These are phyloP conservation scores for Psilocybe azurescens DNA, from an alignment of 768 basidiomycete species.

Conservation along the genomic window DNA sequence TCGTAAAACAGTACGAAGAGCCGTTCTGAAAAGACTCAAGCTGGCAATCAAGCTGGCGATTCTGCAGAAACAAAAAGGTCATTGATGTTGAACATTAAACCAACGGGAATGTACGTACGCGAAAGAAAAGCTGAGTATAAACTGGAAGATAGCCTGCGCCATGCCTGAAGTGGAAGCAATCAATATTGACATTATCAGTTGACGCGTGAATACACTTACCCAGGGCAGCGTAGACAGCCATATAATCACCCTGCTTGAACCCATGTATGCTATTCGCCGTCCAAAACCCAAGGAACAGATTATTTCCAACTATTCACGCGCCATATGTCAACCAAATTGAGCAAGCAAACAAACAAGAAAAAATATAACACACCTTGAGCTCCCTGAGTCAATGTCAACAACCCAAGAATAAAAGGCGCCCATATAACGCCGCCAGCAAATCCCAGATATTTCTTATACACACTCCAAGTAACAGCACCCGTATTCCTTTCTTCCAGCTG, in stretches of 20 bases:
- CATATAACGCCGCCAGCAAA: constrained; percentile 54
- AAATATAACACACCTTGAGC: constrained; percentile 47
- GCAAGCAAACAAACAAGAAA: not conserved
- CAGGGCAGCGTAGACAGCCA: constrained; percentile 60
- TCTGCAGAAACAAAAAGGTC: constrained; percentile 25
- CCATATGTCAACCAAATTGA: constrained; percentile 32
- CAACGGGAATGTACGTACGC: constrained; percentile 40
- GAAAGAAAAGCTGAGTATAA: constrained; percentile 52
- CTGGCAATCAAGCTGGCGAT: constrained; percentile 46
- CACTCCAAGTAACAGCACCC: constrained; percentile 55
- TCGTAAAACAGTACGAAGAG: constrained; percentile 58
- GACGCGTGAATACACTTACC: constrained; percentile 43
- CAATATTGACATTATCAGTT: not conserved
- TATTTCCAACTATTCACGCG: constrained; percentile 58
- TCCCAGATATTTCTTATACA: constrained; percentile 53
- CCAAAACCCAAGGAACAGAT: constrained; percentile 80
- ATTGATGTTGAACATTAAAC: not conserved
- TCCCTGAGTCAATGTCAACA: constrained; percentile 53
- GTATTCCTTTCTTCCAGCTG: constrained; percentile 63
- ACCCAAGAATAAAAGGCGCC: constrained; percentile 48
- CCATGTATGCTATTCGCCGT: constrained; percentile 55
- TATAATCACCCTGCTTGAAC: constrained; percentile 69
- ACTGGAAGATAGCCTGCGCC: constrained; percentile 58
- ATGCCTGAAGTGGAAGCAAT: constrained; percentile 37
- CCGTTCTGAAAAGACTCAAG: constrained; percentile 58